Evolutionary conservation across 1,284 basidiomycete genomes (phyloP).

Genomic region (Volvariella surrecta): DNA sequence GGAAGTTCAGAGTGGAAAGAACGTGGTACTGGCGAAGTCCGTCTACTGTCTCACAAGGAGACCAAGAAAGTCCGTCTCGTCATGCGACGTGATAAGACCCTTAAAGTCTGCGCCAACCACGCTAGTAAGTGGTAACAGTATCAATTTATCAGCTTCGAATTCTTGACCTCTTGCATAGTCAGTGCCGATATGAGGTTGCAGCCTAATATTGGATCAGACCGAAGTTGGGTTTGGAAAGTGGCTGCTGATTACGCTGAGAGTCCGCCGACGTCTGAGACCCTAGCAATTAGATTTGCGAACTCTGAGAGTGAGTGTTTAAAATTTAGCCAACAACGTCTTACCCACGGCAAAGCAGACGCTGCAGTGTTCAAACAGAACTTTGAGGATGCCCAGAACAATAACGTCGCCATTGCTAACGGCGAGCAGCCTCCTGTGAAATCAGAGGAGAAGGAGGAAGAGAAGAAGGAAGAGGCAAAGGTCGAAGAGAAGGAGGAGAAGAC

Average conservation of each 20-base stretch:
- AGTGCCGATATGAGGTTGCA: constrained; percentile 88
- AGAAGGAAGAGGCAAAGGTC: constrained; percentile 19
- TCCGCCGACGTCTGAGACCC: constrained; percentile 85
- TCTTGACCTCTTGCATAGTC: constrained; percentile 43
- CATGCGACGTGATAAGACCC: constrained; percentile 99
- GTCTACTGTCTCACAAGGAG: constrained; percentile 82
- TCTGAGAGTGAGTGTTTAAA: constrained; percentile 73
- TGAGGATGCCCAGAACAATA: constrained; percentile 74
- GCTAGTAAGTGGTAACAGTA: constrained; percentile 55
- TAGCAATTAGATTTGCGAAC: constrained; percentile 98
- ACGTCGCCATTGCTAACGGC: constrained; percentile 36
- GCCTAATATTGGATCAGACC: constrained; percentile 98
- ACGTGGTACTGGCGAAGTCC: constrained; percentile 88
- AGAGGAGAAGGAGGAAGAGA: constrained; percentile 19
- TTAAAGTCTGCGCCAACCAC: constrained; percentile 99
- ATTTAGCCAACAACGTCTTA: background rate
- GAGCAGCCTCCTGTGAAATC: constrained; percentile 17
- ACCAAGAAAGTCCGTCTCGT: constrained; percentile 92
- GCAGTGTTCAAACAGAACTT: constrained; percentile 83
- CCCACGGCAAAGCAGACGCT: constrained; percentile 52
- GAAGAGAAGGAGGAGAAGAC: constrained; percentile 20
- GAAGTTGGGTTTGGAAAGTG: constrained; percentile 99
- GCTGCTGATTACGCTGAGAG: constrained; percentile 91
- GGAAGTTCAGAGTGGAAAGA: constrained; percentile 93
- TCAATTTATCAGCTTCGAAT: background rate